Base-by-base conservation (phyloP, 1,284 basidiomycete species). In the Trichosporon coremiiforme region DNA sequence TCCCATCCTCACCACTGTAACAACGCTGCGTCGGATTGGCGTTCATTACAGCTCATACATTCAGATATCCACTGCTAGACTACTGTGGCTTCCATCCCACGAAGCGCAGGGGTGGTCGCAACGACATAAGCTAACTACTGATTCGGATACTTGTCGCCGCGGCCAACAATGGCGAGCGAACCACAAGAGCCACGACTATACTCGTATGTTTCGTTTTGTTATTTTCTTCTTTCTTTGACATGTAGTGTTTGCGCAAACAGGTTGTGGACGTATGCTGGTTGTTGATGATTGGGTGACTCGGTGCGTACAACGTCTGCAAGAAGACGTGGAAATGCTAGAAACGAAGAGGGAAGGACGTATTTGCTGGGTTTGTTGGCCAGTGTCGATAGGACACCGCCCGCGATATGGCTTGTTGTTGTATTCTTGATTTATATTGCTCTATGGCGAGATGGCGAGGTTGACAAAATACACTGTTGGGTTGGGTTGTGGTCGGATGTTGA, bases 21-120 rank as follows among this genome's bases (percentile, higher is more conserved):
- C 38, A 7, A 13, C 38, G 7, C 7, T 41, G 2, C 38, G 45
- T 13, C 2, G 47, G 3, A 6, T 17, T 45, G 15, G 47, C 47
- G 10, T 20, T 53, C 47, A 57, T 57, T 70, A 70, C 69, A 66
- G 69, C 69, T 70, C 57, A 63, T 70, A 70, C 70, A 70, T 70
- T 70, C 66, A 70, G 70, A 66, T 70, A 38, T 68, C 66, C 70
- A 64, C 67, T 70, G 66, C 70, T 70, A 70, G 62, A 66, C 55
- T 57, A 57, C 29, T 33, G 25, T 29, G 29, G 31, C 64, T 7
- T 13, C 25, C 33, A 17, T 29, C 33, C 33, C 33, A 8, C 33
- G 33, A 33, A 33, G 8, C 33, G 33, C 25, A 57, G 22, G 15
- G 15, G 25, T 9, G 55, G 13, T 4, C 55, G 55, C 55, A 31